Percentiles rank a stretch among this genome's conserved stretches.
Evolutionary conservation across 179 eudicot species (phyloP).

Genomic region (Patellifolia procumbens): DNA sequence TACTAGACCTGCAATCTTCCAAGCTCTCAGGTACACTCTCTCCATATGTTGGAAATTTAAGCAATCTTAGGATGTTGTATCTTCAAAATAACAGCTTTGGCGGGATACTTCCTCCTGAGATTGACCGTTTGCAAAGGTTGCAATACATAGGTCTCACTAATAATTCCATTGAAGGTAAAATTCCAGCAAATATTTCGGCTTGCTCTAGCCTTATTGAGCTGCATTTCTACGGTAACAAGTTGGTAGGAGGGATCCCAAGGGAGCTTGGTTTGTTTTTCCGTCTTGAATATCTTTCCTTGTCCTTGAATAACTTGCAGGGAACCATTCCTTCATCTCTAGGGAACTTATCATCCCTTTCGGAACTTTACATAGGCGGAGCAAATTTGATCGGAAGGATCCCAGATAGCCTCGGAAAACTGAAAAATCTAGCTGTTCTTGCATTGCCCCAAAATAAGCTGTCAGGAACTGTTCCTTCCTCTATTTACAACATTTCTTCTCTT

Average conservation of each 20-base stretch:
- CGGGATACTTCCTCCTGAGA: conserved; percentile 16
- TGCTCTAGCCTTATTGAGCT: conserved; percentile 16
- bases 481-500: conserved; percentile 23
- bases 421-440: background rate
- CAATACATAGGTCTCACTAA: conserved; percentile 1
- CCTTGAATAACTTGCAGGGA: too few relatives aligned
- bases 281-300: too few relatives aligned
- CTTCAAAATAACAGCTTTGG: conserved; percentile 13
- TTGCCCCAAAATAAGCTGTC: conserved; percentile 7
- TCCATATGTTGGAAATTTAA: too few relatives aligned
- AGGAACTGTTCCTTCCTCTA: conserved; percentile 24
- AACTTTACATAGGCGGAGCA: background rate
- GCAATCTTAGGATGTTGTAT: background rate
- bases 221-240: conserved; percentile 38
- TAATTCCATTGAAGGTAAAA: conserved; percentile 9
- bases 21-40: conserved; percentile 14
- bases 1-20: background rate
- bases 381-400: conserved; percentile 21
- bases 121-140: conserved; percentile 13
- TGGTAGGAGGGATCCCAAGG: conserved; percentile 24
- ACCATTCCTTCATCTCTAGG: conserved; percentile 22
- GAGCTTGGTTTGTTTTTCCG: too few relatives aligned
- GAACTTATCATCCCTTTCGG: too few relatives aligned
- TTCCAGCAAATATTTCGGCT: conserved; percentile 20
- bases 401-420: conserved; percentile 17